Evolutionary conservation across 345 rosid genomes (phyloP).

Genomic region (Eucalyptus guilfoylei): DNA sequence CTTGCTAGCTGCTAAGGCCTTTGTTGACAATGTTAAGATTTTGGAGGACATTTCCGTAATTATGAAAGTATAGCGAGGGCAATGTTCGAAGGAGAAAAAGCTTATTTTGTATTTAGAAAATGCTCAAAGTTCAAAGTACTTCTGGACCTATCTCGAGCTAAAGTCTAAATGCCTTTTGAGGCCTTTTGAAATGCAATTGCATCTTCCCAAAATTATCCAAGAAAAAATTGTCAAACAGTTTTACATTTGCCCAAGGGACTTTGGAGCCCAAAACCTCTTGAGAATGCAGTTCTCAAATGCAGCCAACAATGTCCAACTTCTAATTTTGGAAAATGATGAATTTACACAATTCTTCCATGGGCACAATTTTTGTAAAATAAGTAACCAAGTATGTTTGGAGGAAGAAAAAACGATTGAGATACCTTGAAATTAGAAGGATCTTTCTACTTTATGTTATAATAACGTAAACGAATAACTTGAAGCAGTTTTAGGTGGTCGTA

Average conservation of each 20-base stretch:
- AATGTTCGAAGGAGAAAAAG: too few species aligned
- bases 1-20: background rate
- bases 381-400: background rate
- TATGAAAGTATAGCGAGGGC: too few species aligned
- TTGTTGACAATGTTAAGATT: fast-evolving
- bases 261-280: too few species aligned
- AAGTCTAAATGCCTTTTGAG: background rate
- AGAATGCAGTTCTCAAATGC: background rate
- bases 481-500: background rate
- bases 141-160: background rate
- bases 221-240: fast-evolving
- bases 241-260: fast-evolving
- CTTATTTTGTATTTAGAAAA: background rate
- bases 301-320: background rate
- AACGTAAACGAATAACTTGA: too few species aligned
- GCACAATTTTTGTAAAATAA: background rate
- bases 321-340: background rate
- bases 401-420: background rate
- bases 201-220: fast-evolving
- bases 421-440: background rate
- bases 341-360: background rate
- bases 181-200: too few species aligned
- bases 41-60: background rate
- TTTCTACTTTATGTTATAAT: too few species aligned
- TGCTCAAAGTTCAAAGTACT: background rate